These are phyloP conservation scores for Backusella australiensis DNA, from an alignment of 192 early-diverging fungal species.

Conservation along the genomic window DNA sequence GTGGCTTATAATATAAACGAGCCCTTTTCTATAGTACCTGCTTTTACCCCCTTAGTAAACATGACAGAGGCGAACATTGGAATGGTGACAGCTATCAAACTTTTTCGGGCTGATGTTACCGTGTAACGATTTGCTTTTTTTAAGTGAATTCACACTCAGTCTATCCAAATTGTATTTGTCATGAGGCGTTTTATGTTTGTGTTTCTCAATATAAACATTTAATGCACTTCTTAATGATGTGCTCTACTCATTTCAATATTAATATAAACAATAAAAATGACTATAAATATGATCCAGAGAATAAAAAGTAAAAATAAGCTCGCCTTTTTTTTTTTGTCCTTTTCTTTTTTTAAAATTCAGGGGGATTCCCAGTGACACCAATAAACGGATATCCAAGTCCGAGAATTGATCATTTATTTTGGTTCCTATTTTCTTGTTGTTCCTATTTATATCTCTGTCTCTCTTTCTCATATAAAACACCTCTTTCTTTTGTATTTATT, in stretches of 20 bases:
- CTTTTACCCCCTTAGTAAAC: background rate
- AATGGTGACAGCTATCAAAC: background rate
- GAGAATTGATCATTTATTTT: constrained; percentile 2
- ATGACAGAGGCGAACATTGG: background rate
- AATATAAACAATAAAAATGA: background rate
- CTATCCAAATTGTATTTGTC: background rate
- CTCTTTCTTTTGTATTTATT: background rate
- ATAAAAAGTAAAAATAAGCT: background rate
- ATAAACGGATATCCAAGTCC: constrained; percentile 7
- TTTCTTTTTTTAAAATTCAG: background rate
- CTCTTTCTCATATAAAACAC: background rate
- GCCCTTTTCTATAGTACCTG: background rate
- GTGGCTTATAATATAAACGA: background rate
- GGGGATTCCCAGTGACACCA: background rate
- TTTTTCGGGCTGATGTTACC: background rate
- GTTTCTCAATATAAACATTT: background rate
- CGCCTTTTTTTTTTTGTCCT: background rate
- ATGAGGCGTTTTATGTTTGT: too few relatives aligned
- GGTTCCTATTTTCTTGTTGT: background rate
- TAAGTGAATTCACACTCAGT: background rate
- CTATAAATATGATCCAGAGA: background rate
- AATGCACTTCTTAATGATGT: background rate
- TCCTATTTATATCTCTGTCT: background rate
- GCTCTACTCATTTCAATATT: background rate
- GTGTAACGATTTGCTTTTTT: background rate